These are phyloP conservation scores for Alternaria sp. DNA, from an alignment of 2,329 filamentous ascomycete species.

Conservation along the genomic window DNA sequence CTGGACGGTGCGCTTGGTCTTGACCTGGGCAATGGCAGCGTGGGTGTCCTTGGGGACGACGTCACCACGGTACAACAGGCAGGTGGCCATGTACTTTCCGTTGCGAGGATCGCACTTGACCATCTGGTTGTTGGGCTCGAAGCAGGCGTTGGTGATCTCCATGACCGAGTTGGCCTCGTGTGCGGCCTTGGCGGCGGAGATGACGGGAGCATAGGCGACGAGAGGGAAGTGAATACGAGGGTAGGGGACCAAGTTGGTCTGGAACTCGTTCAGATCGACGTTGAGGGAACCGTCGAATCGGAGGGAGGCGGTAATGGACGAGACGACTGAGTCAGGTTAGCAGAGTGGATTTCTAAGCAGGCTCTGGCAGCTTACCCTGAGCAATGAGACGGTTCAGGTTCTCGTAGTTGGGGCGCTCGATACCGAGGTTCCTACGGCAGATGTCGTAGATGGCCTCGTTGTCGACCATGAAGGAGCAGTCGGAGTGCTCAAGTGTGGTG, in stretches of 20 bases:
- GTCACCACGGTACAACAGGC: conserved; percentile 96
- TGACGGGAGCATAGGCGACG: conserved; percentile 91
- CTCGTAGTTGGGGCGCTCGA: conserved; percentile 97
- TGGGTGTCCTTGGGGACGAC: conserved; percentile 97
- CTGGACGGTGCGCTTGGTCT: conserved; percentile 99
- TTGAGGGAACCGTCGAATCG: conserved; percentile 99
- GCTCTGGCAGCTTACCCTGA: conserved; percentile 68
- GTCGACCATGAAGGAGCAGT: conserved; percentile 99
- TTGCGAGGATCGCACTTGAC: conserved; percentile 98
- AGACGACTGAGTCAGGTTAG: conserved; percentile 72
- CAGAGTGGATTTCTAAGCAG: neutral
- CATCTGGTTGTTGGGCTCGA: conserved; percentile 99
- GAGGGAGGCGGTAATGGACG: conserved; percentile 96
- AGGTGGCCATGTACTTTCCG: conserved; percentile 99
- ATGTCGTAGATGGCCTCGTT: conserved; percentile 99
- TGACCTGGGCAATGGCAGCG: conserved; percentile 89
- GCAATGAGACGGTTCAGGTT: conserved; percentile 99
- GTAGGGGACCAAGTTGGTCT: conserved; percentile 99
- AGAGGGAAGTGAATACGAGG: conserved; percentile 99
- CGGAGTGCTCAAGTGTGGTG: conserved; percentile 98
- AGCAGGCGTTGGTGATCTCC: conserved; percentile 99
- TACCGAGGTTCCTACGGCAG: conserved; percentile 95
- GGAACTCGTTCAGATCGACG: conserved; percentile 99
- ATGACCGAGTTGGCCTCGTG: conserved; percentile 98
- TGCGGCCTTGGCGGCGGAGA: conserved; percentile 92